phyloP scores from a whole-genome alignment of 768 basidiomycete species.

The Serendipita indica region DNA sequence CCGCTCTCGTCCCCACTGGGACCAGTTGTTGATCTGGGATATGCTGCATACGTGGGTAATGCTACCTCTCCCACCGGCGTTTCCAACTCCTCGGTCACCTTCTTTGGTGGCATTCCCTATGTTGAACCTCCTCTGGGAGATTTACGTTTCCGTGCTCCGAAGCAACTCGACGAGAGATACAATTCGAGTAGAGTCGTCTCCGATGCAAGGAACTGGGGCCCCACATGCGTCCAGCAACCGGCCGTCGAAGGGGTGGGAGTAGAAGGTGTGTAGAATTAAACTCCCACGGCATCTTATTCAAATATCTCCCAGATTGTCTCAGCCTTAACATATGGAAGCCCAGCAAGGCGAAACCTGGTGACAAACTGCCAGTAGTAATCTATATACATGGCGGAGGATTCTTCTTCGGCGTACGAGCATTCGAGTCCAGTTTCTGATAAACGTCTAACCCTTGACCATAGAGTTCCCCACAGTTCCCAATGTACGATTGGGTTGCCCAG shows the following conservation, averaged over 20 bases:
- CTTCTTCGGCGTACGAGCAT: conserved; percentile 20
- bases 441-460: conserved; percentile 15
- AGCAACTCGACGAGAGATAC: conserved; percentile 23
- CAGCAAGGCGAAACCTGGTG: conserved; percentile 22
- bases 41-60: conserved; percentile 30
- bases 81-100: conserved; percentile 25
- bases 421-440: not conserved
- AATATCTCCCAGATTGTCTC: conserved; percentile 26
- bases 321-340: conserved; percentile 32
- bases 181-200: conserved; percentile 9
- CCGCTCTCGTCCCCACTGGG: conserved; percentile 12
- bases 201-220: conserved; percentile 33
- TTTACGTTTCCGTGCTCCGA: conserved; percentile 31
- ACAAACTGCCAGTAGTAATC: conserved; percentile 28
- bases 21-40: conserved; percentile 30
- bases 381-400: conserved; percentile 35
- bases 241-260: conserved; percentile 32
- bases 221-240: conserved; percentile 33
- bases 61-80: conserved; percentile 26
- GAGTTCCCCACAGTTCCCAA: conserved; percentile 34
- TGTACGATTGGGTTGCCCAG: conserved; percentile 35
- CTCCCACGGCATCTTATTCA: conserved; percentile 12
- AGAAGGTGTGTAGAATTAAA: conserved; percentile 24
- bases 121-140: conserved; percentile 38
- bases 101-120: conserved; percentile 38